phyloP scores from a whole-genome alignment of 805 yeast genomes.

The Cyberlindnera sargentensis region DNA sequence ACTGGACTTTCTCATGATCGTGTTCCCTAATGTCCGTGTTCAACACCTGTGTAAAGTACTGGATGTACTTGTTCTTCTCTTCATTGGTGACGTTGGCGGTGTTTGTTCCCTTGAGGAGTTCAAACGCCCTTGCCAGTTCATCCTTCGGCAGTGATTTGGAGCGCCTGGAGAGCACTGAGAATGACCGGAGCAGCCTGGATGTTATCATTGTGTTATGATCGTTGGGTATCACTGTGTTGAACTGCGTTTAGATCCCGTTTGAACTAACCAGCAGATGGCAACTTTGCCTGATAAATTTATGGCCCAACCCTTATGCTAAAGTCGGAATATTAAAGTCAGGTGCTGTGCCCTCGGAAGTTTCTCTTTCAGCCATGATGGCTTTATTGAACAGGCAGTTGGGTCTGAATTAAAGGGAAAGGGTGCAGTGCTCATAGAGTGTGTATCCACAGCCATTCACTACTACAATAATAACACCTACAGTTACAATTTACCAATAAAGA shows the following conservation, averaged over 20 bases:
- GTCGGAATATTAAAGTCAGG: no score
- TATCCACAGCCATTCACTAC: not conserved
- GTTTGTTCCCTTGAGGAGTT: slow-evolving; percentile 2
- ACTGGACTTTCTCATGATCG: not conserved
- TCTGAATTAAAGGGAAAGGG: no score
- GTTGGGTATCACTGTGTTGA: no score
- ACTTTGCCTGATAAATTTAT: no score
- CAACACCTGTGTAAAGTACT: slow-evolving; percentile 12
- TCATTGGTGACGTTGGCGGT: slow-evolving; percentile 2
- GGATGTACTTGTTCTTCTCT: slow-evolving; percentile 13
- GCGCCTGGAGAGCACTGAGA: not conserved
- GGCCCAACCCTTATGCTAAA: no score
- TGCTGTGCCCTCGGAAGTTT: no score
- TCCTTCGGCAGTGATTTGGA: not conserved
- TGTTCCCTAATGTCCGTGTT: slow-evolving; percentile 8
- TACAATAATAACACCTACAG: not conserved
- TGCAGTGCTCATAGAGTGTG: not conserved
- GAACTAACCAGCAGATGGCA: no score
- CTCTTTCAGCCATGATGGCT: no score
- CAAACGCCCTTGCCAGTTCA: slow-evolving; percentile 9
- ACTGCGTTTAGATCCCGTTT: no score
- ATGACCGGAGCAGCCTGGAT: not conserved
- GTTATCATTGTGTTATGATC: not conserved
- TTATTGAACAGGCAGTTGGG: no score
- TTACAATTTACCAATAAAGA: slow-evolving; percentile 3